Evolutionary conservation across 768 basidiomycete species (phyloP).

Genomic region (Psilocybe sp.): DNA sequence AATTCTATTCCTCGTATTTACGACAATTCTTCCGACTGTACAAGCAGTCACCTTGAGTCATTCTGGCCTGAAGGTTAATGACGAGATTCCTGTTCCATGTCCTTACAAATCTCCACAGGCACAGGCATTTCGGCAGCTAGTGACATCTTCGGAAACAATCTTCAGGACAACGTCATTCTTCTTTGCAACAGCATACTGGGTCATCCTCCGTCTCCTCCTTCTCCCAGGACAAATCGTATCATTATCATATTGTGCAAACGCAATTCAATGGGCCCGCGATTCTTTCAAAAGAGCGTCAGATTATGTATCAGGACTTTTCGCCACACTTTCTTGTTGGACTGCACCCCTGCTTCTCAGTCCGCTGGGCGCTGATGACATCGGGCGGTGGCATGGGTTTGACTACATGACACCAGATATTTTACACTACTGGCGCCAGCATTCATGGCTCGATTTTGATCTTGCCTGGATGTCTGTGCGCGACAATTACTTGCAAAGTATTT

Average conservation of each 20-base stretch:
- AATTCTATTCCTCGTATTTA: constrained; percentile 6
- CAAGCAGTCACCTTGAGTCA: constrained; percentile 9
- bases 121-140: constrained; percentile 7
- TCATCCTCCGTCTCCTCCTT: too few species aligned
- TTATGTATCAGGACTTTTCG: too few species aligned
- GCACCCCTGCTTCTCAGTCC: too few species aligned
- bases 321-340: too few species aligned
- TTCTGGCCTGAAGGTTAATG: neutral
- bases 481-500: neutral
- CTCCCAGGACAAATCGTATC: too few species aligned
- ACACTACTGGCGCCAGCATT: neutral
- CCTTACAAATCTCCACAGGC: constrained; percentile 16
- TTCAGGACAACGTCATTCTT: neutral
- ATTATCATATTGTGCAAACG: too few species aligned
- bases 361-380: too few species aligned
- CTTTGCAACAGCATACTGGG: neutral
- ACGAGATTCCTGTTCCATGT: constrained; percentile 9
- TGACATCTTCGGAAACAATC: neutral
- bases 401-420: neutral
- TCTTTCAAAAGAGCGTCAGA: too few species aligned
- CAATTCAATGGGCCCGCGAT: too few species aligned
- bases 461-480: too few species aligned
- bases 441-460: neutral
- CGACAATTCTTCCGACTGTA: constrained; percentile 12
- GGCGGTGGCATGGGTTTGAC: neutral